Conservation (phyloP, 306 rosid species). For the Fragaria iinumae region DNA sequence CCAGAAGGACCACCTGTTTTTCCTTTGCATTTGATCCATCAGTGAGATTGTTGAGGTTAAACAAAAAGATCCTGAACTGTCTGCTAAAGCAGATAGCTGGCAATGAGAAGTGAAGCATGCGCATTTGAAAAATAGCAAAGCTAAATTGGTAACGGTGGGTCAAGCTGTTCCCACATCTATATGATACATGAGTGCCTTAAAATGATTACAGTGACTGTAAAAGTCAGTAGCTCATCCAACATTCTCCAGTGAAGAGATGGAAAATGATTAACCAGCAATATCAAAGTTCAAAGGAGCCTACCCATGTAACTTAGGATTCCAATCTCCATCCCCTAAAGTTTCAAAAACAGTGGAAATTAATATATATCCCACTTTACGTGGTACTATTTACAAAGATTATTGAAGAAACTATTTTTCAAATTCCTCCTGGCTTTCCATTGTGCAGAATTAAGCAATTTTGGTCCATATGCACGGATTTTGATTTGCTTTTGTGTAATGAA, state of each 20-base stretch:
- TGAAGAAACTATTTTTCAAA: background rate
- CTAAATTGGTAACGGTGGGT: constrained; percentile 1
- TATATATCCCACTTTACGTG: background rate
- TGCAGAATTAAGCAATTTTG: background rate
- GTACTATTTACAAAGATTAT: background rate
- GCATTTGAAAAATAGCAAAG: constrained; percentile 7
- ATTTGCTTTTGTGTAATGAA: background rate
- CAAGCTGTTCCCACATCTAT: background rate
- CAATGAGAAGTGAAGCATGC: background rate
- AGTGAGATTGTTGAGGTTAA: background rate
- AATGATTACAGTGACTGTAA: background rate
- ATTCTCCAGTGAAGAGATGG: constrained; percentile 7
- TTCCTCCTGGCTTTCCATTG: background rate
- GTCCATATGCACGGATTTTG: background rate
- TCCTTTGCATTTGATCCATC: background rate
- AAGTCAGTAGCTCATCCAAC: constrained; percentile 4
- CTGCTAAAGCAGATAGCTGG: background rate
- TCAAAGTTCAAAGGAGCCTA: background rate
- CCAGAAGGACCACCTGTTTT: background rate
- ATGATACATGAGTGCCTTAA: background rate
- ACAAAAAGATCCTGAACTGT: constrained; percentile 5
- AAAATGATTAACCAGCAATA: background rate
- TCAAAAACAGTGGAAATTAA: background rate
- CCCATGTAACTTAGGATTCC: constrained; percentile 3
- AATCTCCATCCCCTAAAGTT: background rate